These are phyloP conservation scores for Cyclostephanos tholiformis DNA, from an alignment of 108 stramenopile species.

Conservation along the genomic window DNA sequence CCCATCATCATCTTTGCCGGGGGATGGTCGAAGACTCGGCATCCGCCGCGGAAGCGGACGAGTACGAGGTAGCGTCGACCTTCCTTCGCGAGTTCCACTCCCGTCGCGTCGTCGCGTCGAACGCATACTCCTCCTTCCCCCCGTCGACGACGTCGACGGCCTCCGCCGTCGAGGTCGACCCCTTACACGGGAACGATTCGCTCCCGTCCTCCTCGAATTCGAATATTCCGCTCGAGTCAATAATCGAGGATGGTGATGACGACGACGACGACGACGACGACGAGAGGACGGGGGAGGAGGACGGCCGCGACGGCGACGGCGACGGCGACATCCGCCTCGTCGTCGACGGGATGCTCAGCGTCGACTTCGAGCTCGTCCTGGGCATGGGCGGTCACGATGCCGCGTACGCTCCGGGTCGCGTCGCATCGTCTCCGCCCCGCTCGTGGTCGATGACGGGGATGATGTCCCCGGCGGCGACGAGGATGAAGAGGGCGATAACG, in stretches of 20 bases:
- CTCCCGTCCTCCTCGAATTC: too few species aligned
- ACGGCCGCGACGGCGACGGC: background rate
- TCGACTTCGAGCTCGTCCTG: constrained; percentile 1
- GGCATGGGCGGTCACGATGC: background rate
- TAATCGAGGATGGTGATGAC: background rate
- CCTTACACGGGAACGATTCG: too few species aligned
- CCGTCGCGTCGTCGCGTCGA: constrained; percentile 13
- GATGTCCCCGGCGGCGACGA: background rate
- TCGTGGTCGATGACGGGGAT: background rate
- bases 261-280: background rate
- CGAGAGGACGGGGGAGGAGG: too few species aligned
- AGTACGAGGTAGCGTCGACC: constrained; percentile 37
- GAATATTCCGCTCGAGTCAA: constrained; percentile 1
- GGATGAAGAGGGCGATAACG: constrained; percentile 5
- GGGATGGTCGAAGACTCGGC: too few species aligned
- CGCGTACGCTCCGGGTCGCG: too few species aligned
- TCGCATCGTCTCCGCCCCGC: background rate
- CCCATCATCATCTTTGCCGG: too few species aligned
- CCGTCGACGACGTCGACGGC: background rate
- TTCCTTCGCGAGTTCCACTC: constrained; percentile 45
- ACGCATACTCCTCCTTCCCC: background rate
- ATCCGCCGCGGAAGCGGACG: constrained; percentile 9
- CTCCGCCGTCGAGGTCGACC: background rate
- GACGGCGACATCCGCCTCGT: background rate
- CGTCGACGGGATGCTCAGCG: background rate